Base-by-base conservation (phyloP, 73 alveolate species). In the Strombidium stylifer region DNA sequence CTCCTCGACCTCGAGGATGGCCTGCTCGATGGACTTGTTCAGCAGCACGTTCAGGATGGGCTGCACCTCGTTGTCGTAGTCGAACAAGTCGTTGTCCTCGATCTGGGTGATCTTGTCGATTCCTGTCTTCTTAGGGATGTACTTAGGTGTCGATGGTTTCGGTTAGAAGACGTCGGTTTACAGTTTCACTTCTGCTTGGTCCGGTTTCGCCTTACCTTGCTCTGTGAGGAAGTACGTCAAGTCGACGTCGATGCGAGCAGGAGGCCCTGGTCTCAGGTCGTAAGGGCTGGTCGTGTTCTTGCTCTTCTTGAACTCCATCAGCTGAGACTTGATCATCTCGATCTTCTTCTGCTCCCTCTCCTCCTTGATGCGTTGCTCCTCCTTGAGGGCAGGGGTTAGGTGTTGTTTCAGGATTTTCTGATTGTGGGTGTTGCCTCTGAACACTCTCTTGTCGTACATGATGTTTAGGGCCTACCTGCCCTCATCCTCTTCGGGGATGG, bases 111-210 rank as follows among this genome's bases (percentile, higher is more conserved):
- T 86, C 21, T 92, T 95, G 79, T 95, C 99, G 58, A 90, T 93
- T 42, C 99, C 99, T 51, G 98, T 95, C 82, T 95, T 95, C 71
- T 91, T 95, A 0, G 98, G 99, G 30, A 89, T 78, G 66, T 85
- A 95, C 14, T 79, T 72, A 34, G 99, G 98, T 4, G 91, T 81
- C 51, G 94, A 92, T 12, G 98, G 99, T 48, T 81, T 81, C 31
- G 89, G 93, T 27, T 73, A 27, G 59, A 93, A 91, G 23, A 71
- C 96, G 71, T 95, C 98, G 62, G 99, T 95, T 85, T 95, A 92
- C 12, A 89, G 77, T 34, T 69, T 92, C 60, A 90, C 85, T 42
- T 85, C 94, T 26, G 47, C 37, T 21, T 62, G 78, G 14, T 74
- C 81, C 31, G 93, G 88, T 10, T 67, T 62, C n/a, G 42, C 28